Evolutionary conservation across 2,329 filamentous ascomycete species (phyloP).

Genomic region (Myotisia sp.): DNA sequence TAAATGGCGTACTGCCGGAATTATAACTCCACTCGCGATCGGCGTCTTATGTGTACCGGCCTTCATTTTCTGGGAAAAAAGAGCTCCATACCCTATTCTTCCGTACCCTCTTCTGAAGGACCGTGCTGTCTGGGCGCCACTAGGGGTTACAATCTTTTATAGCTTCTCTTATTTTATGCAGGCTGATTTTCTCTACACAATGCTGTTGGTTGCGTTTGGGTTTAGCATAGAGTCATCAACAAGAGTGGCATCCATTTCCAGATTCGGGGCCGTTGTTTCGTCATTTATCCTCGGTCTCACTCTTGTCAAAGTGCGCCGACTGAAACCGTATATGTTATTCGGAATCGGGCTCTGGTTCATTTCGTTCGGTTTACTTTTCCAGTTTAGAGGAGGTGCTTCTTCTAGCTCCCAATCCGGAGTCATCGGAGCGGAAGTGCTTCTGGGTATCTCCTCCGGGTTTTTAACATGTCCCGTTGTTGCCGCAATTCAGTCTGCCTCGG

Average conservation of each 20-base stretch:
- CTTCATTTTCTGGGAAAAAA: constrained; percentile 42
- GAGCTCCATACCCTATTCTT: constrained; percentile 39
- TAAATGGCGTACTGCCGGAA: constrained; percentile 30
- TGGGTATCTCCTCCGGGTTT: constrained; percentile 38
- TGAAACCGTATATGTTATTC: constrained; percentile 37
- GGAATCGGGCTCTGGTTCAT: constrained; percentile 38
- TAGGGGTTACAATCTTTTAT: constrained; percentile 25
- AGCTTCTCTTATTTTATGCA: constrained; percentile 20
- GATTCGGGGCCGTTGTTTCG: constrained; percentile 41
- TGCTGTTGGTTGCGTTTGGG: constrained; percentile 25
- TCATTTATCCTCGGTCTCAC: constrained; percentile 40
- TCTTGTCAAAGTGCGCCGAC: constrained; percentile 36
- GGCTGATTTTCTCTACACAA: constrained; percentile 22
- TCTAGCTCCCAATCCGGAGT: constrained; percentile 41
- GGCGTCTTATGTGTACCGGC: constrained; percentile 39
- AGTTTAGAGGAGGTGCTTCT: constrained; percentile 39
- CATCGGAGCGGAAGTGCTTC: constrained; percentile 36
- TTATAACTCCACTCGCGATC: constrained; percentile 39
- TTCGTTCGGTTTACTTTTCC: constrained; percentile 39
- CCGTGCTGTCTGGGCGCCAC: constrained; percentile 37
- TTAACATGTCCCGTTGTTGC: constrained; percentile 45
- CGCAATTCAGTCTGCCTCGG: constrained; percentile 39
- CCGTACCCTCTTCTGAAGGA: constrained; percentile 37
- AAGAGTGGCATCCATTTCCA: constrained; percentile 35
- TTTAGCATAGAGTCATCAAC: constrained; percentile 20